Conservation (phyloP, 495 filamentous ascomycete genomes). For the Podospora pseudocomata region DNA sequence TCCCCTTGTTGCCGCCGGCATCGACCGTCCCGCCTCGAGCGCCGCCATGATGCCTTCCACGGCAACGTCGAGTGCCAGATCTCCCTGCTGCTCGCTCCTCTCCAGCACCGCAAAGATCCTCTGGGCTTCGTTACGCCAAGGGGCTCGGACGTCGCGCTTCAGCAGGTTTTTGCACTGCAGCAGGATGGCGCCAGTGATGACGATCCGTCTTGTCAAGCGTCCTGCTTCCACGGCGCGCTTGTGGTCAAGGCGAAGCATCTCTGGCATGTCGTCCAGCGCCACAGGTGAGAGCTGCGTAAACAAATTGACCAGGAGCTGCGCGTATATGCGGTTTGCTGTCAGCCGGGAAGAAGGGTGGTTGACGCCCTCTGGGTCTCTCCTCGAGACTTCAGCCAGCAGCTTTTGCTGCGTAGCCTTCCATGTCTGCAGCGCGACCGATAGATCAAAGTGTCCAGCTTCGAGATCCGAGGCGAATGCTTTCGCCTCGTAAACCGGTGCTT, state of each 20-base stretch:
- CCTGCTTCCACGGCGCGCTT: slow-evolving; percentile 67
- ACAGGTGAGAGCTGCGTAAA: slow-evolving; percentile 52
- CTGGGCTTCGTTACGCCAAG: slow-evolving; percentile 84
- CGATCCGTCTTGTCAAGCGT: slow-evolving; percentile 64
- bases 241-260: slow-evolving; percentile 79
- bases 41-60: slow-evolving; percentile 68
- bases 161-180: slow-evolving; percentile 93
- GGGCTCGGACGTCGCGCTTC: slow-evolving; percentile 82
- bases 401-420: slow-evolving; percentile 68
- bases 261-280: slow-evolving; percentile 61
- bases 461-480: slow-evolving; percentile 69
- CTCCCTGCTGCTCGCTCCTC: slow-evolving; percentile 36
- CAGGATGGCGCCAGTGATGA: slow-evolving; percentile 75
- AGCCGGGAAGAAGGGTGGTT: slow-evolving; percentile 52
- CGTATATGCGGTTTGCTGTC: slow-evolving; percentile 70
- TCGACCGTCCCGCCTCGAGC: slow-evolving; percentile 72
- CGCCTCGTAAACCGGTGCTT: slow-evolving; percentile 77
- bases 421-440: slow-evolving; percentile 64
- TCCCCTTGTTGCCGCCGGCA: slow-evolving; percentile 63
- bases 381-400: slow-evolving; percentile 64
- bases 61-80: slow-evolving; percentile 53
- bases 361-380: slow-evolving; percentile 68
- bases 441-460: slow-evolving; percentile 52
- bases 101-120: slow-evolving; percentile 60
- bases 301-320: slow-evolving; percentile 62